A percentile compares a stretch with the other conserved stretches of the same genome.
Evolutionary conservation across 1,284 basidiomycete species (phyloP).

Genomic region (Ganoderma lingzhi): DNA sequence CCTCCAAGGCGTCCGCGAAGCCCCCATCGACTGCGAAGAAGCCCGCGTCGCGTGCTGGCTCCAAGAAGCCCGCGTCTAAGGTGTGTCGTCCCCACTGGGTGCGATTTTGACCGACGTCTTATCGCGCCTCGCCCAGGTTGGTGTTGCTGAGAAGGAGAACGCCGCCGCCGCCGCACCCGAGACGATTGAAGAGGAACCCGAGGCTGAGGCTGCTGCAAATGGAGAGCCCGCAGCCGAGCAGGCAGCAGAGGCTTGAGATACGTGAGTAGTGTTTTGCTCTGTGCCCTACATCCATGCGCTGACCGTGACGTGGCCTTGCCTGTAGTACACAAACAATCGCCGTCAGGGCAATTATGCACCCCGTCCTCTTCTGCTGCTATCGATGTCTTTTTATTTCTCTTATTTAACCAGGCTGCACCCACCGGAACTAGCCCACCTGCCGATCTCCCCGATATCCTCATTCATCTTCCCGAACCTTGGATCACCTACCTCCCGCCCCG

Average conservation of each 20-base stretch:
- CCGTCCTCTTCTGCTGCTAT: conserved; percentile 25
- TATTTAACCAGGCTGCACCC: conserved; percentile 29
- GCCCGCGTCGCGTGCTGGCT: conserved; percentile 43
- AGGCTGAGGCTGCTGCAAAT: conserved; percentile 43
- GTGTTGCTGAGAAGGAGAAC: conserved; percentile 39
- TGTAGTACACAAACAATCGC: conserved; percentile 15
- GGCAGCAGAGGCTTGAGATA: conserved; percentile 29
- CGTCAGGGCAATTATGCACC: conserved; percentile 26
- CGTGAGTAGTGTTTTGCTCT: conserved; percentile 21
- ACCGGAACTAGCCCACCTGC: conserved; percentile 23
- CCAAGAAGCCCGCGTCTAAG: conserved; percentile 42
- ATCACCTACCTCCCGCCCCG: conserved; percentile 17
- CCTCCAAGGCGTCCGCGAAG: conserved; percentile 42
- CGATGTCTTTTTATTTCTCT: conserved; percentile 35
- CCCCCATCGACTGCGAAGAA: conserved; percentile 44
- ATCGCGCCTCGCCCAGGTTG: conserved; percentile 25
- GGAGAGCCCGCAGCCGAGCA: conserved; percentile 28
- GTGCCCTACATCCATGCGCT: neutral
- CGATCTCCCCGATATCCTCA: conserved; percentile 16
- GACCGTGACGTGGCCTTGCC: conserved; percentile 24
- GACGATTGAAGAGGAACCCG: conserved; percentile 46
- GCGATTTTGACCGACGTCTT: conserved; percentile 14
- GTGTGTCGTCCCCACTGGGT: conserved; percentile 17
- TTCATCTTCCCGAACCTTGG: conserved; percentile 20
- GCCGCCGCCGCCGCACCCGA: conserved; percentile 37